A percentile compares a stretch with the other conserved stretches of the same genome.
Conservation (phyloP, 2,329 filamentous ascomycete species). For the Fusarium globosum region DNA sequence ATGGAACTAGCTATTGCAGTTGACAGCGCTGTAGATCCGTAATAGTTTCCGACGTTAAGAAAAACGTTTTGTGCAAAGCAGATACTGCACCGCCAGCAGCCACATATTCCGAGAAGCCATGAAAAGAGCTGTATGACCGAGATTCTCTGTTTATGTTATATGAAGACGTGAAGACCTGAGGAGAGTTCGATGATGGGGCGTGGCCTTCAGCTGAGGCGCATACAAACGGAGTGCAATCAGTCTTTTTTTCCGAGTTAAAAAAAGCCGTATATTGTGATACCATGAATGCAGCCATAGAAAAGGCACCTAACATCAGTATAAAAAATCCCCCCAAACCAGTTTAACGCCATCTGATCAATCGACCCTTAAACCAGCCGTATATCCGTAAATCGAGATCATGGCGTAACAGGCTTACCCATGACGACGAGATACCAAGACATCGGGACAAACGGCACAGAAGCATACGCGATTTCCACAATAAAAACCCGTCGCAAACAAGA, state of each 20-base stretch:
- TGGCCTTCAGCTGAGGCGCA: background rate
- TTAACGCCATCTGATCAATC: background rate
- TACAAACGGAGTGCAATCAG: background rate
- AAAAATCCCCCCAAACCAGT: background rate
- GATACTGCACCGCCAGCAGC: background rate
- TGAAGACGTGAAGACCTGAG: background rate
- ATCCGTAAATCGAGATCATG: slow-evolving; percentile 6
- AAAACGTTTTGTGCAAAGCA: background rate
- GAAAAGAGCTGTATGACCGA: background rate
- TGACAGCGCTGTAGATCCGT: background rate
- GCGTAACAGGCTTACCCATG: slow-evolving; percentile 12
- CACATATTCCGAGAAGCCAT: background rate
- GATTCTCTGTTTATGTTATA: background rate
- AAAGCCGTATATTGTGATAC: background rate
- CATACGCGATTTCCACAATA: background rate
- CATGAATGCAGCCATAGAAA: background rate
- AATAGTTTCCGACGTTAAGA: background rate
- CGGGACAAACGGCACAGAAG: slow-evolving; percentile 15
- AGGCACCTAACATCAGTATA: background rate
- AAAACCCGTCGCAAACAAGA: background rate
- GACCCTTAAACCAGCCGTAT: background rate
- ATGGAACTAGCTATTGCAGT: background rate
- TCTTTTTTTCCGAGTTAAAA: too few relatives aligned
- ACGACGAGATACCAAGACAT: slow-evolving; percentile 21
- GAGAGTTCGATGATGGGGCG: background rate